A percentile compares a stretch with the other conserved stretches of the same genome.
phyloP scores from a whole-genome alignment of 2,329 filamentous ascomycete genomes.

The Aspergillaceae sp. region DNA sequence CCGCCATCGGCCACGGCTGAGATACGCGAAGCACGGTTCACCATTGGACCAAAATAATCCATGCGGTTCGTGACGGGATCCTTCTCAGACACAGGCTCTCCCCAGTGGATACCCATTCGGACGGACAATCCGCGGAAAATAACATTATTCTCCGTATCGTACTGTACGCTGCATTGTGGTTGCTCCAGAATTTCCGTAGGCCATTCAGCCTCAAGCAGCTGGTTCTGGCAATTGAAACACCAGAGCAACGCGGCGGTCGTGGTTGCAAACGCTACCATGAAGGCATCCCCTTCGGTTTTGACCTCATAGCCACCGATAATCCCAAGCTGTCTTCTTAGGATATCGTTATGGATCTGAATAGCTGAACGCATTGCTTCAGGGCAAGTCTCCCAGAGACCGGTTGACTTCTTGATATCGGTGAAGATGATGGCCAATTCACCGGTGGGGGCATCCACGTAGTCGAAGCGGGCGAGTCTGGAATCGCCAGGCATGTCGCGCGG shows the following conservation, averaged over 20 bases:
- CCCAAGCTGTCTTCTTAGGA: slow-evolving; percentile 87
- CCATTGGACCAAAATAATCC: slow-evolving; percentile 99
- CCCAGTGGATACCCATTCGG: slow-evolving; percentile 96
- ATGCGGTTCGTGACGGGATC: slow-evolving; percentile 95
- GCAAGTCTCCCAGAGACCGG: slow-evolving; percentile 89
- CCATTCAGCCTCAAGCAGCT: slow-evolving; percentile 83
- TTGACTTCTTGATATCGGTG: slow-evolving; percentile 98
- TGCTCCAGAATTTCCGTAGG: slow-evolving; percentile 86
- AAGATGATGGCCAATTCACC: slow-evolving; percentile 92
- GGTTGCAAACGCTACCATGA: slow-evolving; percentile 98
- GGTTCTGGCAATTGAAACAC: slow-evolving; percentile 89
- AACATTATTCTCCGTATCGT: slow-evolving; percentile 73
- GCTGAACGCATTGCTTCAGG: slow-evolving; percentile 91
- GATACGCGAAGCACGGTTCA: slow-evolving; percentile 92
- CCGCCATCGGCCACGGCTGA: slow-evolving; percentile 91
- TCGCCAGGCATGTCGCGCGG: slow-evolving; percentile 57
- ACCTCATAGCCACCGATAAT: slow-evolving; percentile 96
- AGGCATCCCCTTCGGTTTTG: slow-evolving; percentile 98
- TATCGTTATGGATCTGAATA: slow-evolving; percentile 94
- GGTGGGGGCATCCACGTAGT: slow-evolving; percentile 84
- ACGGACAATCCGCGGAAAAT: slow-evolving; percentile 94
- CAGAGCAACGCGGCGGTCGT: slow-evolving; percentile 89
- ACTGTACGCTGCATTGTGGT: slow-evolving; percentile 70
- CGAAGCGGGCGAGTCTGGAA: slow-evolving; percentile 76
- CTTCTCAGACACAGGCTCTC: slow-evolving; percentile 84